A percentile compares a stretch with the other conserved stretches of the same genome.
phyloP scores from a whole-genome alignment of 2,329 filamentous ascomycete species.

The Colletotrichum godetiae region DNA sequence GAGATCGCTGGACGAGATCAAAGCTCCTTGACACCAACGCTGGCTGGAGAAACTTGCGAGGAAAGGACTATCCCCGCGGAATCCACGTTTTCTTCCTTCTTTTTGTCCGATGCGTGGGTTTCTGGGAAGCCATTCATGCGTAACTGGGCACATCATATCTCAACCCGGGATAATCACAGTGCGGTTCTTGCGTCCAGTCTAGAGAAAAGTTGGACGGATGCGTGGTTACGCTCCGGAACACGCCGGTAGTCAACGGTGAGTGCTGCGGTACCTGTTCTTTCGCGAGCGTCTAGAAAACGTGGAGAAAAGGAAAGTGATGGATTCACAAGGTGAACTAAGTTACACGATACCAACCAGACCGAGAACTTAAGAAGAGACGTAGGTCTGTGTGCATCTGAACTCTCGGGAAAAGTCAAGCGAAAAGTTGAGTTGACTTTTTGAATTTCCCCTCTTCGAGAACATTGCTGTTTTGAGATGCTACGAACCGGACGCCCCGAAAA shows the following conservation, averaged over 20 bases:
- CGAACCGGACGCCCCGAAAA: background rate
- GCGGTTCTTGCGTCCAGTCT: background rate
- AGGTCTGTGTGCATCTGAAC: constrained; percentile 19
- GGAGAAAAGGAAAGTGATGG: background rate
- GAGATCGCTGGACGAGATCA: background rate
- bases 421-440: background rate
- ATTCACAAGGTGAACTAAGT: background rate
- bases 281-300: constrained; percentile 12
- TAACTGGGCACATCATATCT: background rate
- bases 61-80: background rate
- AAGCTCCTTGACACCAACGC: background rate
- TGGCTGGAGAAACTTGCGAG: background rate
- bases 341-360: background rate
- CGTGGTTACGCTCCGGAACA: background rate
- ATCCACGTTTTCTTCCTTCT: background rate
- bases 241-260: background rate
- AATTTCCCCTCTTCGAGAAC: constrained; percentile 3
- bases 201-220: background rate
- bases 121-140: background rate
- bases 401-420: background rate
- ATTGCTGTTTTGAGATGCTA: constrained; percentile 1
- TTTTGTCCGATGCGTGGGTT: background rate
- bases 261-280: constrained; percentile 4
- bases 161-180: background rate
- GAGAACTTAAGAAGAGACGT: background rate